Evolutionary conservation across 2,329 filamentous ascomycete genomes (phyloP), one percentile per base, ranked within the genome.

Genomic region (Colletotrichum lentis): DNA sequence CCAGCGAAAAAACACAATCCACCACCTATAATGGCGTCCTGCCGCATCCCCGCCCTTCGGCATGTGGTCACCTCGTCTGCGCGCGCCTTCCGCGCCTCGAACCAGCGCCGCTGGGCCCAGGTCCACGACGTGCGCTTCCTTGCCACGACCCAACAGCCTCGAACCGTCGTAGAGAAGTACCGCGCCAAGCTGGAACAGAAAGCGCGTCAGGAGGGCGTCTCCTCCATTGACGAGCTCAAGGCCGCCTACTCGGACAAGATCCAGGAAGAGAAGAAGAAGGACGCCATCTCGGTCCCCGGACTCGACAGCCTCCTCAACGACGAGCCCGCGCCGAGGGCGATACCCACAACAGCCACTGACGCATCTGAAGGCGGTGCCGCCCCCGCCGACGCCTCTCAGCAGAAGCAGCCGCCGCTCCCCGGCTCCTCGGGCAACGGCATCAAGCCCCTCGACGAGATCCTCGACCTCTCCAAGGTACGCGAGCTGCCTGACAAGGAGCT

Each of bases 101-200:
- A 81, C 72, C 95, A 97, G 79, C 88, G 90, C 64, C 89, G 94
- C 77, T 96, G 93, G 91, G 95, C 95, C 2, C 93, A 93, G 74
- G 94, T 97, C 37, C 93, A 96, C 79, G 93, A 97, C 79, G 90
- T 97, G 55, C 93, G 94, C 71, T 97, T 95, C 83, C 86, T 97
- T 53, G 91, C 91, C 69, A 96, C 93, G 18, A 92, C 94, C 70
- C 87, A 88, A 66, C 83, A 88, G 65, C 85, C 90, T 54, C 85
- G 87, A 66, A 85, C 86, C 73, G 83, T 97, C 46, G 77, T 92
- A 71, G 93, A 97, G 71, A 96, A 92, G 79, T 99, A 99, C 83
- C 88, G 88, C 73, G 86, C 90, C 65, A 97, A 97, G 82, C 90
- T 99, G 70, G 86, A 91, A 72, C 82, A 86, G 71, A 97, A 97